Base-by-base conservation (phyloP, 1,284 basidiomycete genomes). In the Moesziomyces sp. region DNA sequence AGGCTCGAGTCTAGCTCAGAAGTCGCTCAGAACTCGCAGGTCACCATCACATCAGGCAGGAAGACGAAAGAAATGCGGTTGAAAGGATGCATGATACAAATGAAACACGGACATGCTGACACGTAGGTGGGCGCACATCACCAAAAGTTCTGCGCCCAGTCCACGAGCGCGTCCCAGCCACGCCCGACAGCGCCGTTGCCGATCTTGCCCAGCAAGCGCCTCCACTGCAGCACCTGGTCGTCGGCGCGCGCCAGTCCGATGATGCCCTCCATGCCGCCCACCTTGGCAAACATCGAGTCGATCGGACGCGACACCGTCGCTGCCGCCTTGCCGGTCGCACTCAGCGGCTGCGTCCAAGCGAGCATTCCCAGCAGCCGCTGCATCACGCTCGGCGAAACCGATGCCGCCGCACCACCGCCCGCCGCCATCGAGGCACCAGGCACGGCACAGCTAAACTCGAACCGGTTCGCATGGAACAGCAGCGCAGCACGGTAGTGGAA, bases 401-500 rank as follows among this genome's bases (percentile, higher is more conserved):
- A 14, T 10, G 55, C 33, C 54, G 52, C 47, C 18, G 52, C 51
- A 3, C 49, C 46, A 52, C 56, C 26, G 19, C 48, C 35, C 1
- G 72, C 58, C 16, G 59, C 56, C 3, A 46, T 23, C 5, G 61
- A 43, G 18, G 52, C 48, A 16, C 48, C 58, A 2, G 71, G 71
- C 2, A 74, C 46, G 4, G 63, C 57, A 49, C 81, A 82, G 58
- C 80, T 81, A 54, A 80, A 83, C 19, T 72, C 76, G 63, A 81
- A 80, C 10, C 82, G 69, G 48, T 76, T 70, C 23, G 72, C 61
- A 57, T 83, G 81, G 55, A 81, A 84, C 30, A 71, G 54, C 6
- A 79, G 65, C 21, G 79, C 75, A 5, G 81, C 81, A 6, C 77
- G 74, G 46, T 79, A 81, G 52, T 84, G 83, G 19, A 78, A 66